Percentiles rank a stretch among this genome's conserved stretches.
Evolutionary conservation across 2,329 filamentous ascomycete species (phyloP).

Genomic region (Hypoxylon sp.): DNA sequence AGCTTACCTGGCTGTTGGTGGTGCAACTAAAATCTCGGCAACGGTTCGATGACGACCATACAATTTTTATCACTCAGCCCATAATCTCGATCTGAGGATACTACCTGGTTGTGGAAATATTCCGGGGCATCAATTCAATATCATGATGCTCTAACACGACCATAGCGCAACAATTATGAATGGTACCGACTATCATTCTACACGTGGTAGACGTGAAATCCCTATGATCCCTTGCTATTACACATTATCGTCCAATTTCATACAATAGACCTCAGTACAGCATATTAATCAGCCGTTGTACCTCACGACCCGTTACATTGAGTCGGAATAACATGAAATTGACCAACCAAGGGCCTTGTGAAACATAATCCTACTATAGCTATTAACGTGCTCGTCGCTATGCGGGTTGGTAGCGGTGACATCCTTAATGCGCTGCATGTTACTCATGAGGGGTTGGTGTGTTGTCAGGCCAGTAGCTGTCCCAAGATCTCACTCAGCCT

Average conservation of each 20-base stretch:
- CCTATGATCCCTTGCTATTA: background rate
- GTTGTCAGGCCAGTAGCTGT: constrained; percentile 41
- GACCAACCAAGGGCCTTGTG: constrained; percentile 24
- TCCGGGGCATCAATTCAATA: constrained; percentile 26
- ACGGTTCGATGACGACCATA: constrained; percentile 33
- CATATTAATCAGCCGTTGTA: constrained; percentile 15
- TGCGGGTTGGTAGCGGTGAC: constrained; percentile 37
- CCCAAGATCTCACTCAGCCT: constrained; percentile 45
- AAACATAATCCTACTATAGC: constrained; percentile 18
- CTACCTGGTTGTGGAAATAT: constrained; percentile 26
- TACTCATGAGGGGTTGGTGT: constrained; percentile 46
- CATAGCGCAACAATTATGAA: background rate
- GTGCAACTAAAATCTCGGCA: constrained; percentile 36
- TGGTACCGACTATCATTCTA: background rate
- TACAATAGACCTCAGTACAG: constrained; percentile 17
- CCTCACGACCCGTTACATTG: constrained; percentile 29
- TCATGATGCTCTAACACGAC: constrained; percentile 1
- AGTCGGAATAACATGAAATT: constrained; percentile 30
- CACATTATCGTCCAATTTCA: constrained; percentile 15
- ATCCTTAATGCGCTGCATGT: constrained; percentile 31
- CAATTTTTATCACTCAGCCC: constrained; percentile 9
- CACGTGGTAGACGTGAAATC: background rate
- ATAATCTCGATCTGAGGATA: constrained; percentile 40
- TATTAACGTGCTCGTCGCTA: constrained; percentile 26
- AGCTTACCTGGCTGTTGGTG: constrained; percentile 38